Base-by-base conservation (phyloP, 2,329 filamentous ascomycete species). In the Ophiostoma australiae region DNA sequence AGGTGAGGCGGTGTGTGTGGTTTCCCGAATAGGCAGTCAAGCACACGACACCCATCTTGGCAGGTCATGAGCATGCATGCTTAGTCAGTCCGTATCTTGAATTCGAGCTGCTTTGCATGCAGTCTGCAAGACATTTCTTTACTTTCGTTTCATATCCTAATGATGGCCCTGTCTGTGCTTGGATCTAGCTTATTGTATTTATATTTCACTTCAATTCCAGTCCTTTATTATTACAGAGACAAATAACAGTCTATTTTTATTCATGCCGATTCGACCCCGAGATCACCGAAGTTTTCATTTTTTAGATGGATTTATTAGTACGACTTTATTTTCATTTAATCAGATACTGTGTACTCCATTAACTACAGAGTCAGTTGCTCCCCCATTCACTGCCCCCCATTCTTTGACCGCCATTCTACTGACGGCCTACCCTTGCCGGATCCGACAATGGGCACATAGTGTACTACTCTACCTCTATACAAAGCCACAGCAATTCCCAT, bases 21-120 rank as follows among this genome's bases (percentile, higher is more conserved):
- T 23, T 70, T 63, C 63, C 70, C 63, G 10, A 72, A 68, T 20
- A 33, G 52, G 70, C 20, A 70, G 66, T 55, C 39, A 52, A 20
- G 65, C 70, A 72, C 70, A 68, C 68, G 70, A 72, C 70, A 48
- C 44, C 13, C 44, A 70, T 41, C 55, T 58, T 69, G 27, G 48
- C 52, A 67, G 48, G 20, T 27, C 44, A 27, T 13, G n/a, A 23
- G n/a, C 5, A 55, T 55, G 52, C 52, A 27, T 58, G 55, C 23
- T 68, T 69, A 65, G 67, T 55, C 37, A 61, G 23, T 0, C 13
- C 4, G 4, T 58, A 11, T 58, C 6, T 11, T 58, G 55, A 61
- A 15, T 33, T 13, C 27, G 27, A 27, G 27, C 33, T 17, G 27
- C 27, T 17, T 7, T 33, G 23, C 27, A 17, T 61, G 55, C 23